A percentile compares a stretch with the other conserved stretches of the same genome.
Conservation (phyloP, 106 monocot genomes). For the Platanthera zijinensis region DNA sequence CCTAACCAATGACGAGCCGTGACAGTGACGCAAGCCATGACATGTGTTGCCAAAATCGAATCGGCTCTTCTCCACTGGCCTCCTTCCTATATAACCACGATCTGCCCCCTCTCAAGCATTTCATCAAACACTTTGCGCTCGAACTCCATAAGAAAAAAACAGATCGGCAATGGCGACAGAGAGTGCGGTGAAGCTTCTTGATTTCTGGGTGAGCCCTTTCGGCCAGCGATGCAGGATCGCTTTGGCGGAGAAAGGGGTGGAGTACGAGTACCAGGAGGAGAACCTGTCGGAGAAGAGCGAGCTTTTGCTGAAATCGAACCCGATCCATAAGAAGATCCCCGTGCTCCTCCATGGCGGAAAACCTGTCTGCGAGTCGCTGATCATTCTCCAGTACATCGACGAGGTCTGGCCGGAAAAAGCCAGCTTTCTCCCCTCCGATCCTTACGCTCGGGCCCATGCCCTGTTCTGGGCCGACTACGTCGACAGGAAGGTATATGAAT, state of each 20-base stretch:
- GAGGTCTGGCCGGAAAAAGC: slow-evolving; percentile 10
- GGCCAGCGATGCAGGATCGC: slow-evolving; percentile 29
- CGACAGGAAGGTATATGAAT: slow-evolving; percentile 34
- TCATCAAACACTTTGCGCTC: too few species aligned
- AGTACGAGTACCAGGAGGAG: slow-evolving; percentile 39
- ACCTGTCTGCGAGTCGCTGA: slow-evolving; percentile 39
- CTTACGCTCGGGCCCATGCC: slow-evolving; percentile 23
- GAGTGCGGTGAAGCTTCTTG: slow-evolving; percentile 17
- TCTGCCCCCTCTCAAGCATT: too few species aligned
- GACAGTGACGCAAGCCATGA: too few species aligned
- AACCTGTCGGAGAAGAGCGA: slow-evolving; percentile 8
- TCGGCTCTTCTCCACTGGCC: too few species aligned
- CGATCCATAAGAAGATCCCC: slow-evolving; percentile 9
- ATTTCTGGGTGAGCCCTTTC: slow-evolving; percentile 34
- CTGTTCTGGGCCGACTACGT: slow-evolving; percentile 39
- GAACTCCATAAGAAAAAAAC: neutral
- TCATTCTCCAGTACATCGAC: slow-evolving; percentile 40
- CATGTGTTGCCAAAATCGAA: too few species aligned
- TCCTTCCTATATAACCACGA: too few species aligned
- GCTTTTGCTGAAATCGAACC: neutral
- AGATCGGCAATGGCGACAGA: neutral
- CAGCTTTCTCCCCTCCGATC: slow-evolving; percentile 21
- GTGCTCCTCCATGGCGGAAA: slow-evolving; percentile 34
- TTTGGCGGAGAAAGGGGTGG: slow-evolving; percentile 34
- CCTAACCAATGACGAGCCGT: too few species aligned